Evolutionary conservation across 345 rosid species (phyloP).

Genomic region (Linum lewisii): DNA sequence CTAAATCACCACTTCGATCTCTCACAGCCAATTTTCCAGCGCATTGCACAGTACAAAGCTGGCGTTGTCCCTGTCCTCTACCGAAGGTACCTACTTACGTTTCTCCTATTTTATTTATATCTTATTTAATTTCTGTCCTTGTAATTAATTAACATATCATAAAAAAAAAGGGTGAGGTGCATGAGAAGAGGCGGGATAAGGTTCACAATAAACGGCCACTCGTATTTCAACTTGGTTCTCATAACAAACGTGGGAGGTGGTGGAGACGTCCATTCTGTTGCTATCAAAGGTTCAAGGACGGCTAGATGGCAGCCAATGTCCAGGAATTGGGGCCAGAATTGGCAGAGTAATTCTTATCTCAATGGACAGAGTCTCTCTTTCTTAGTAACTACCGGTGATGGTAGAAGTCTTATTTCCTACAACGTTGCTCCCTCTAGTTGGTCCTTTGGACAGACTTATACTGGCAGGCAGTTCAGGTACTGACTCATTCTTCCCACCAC

Average conservation of each 20-base stretch:
- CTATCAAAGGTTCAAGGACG: constrained; percentile 2
- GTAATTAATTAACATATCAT: too few relatives aligned
- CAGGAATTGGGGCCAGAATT: constrained; percentile 8
- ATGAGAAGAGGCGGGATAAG: constrained; percentile 10
- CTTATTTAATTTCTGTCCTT: neutral
- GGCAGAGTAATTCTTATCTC: constrained; percentile 9
- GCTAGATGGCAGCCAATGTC: constrained; percentile 5
- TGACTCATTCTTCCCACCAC: too few relatives aligned
- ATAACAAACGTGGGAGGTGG: constrained; percentile 7
- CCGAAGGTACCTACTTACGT: constrained; percentile 1
- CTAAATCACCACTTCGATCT: constrained; percentile 8
- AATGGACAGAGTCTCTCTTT: constrained; percentile 8
- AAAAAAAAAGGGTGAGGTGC: constrained; percentile 3
- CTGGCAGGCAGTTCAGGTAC: constrained; percentile 3
- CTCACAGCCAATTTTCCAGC: constrained; percentile 9
- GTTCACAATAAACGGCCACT: constrained; percentile 10
- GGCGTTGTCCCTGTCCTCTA: constrained; percentile 6
- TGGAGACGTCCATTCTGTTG: constrained; percentile 6
- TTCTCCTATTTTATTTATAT: neutral
- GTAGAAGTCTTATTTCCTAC: neutral
- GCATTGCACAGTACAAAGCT: constrained; percentile 7
- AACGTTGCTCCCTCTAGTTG: constrained; percentile 4
- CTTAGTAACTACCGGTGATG: constrained; percentile 6
- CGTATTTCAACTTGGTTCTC: constrained; percentile 7
- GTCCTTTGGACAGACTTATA: constrained; percentile 9